Conservation (phyloP, 164 flowering plant genomes). For the Umbellularia californica region DNA sequence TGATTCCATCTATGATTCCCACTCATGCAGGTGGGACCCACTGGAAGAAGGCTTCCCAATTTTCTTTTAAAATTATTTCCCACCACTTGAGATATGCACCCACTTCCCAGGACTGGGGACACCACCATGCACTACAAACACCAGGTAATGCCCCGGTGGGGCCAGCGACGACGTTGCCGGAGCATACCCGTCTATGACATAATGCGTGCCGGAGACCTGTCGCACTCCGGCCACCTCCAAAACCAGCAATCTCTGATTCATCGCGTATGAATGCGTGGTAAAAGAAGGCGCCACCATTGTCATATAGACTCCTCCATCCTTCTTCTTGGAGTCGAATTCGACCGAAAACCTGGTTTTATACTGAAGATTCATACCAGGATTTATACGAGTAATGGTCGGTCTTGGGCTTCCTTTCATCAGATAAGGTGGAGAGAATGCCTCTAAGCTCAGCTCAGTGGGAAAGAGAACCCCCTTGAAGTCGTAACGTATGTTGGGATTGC, state of each 20-base stretch:
- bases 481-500: conserved; percentile 30
- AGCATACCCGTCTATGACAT: conserved; percentile 14
- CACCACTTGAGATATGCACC: conserved; percentile 28
- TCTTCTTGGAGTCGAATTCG: conserved; percentile 4
- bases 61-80: background rate
- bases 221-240: conserved; percentile 8
- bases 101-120: conserved; percentile 53
- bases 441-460: conserved; percentile 38
- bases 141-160: conserved; percentile 51
- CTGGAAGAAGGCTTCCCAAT: too few relatives aligned
- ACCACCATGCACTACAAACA: conserved; percentile 49
- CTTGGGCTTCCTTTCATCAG: conserved; percentile 2
- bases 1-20: too few relatives aligned
- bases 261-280: conserved; percentile 49
- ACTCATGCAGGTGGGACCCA: too few relatives aligned
- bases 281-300: conserved; percentile 66
- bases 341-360: conserved; percentile 20
- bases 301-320: conserved; percentile 13
- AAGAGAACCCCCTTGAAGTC: conserved; percentile 21
- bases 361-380: conserved; percentile 4
- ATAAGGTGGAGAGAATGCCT: conserved; percentile 38
- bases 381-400: conserved; percentile 14
- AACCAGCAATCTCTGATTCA: conserved; percentile 51
- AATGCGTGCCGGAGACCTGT: background rate
- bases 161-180: conserved; percentile 38